Conservation (phyloP, 2,329 filamentous ascomycete species). For the Colletotrichum theobromicola region DNA sequence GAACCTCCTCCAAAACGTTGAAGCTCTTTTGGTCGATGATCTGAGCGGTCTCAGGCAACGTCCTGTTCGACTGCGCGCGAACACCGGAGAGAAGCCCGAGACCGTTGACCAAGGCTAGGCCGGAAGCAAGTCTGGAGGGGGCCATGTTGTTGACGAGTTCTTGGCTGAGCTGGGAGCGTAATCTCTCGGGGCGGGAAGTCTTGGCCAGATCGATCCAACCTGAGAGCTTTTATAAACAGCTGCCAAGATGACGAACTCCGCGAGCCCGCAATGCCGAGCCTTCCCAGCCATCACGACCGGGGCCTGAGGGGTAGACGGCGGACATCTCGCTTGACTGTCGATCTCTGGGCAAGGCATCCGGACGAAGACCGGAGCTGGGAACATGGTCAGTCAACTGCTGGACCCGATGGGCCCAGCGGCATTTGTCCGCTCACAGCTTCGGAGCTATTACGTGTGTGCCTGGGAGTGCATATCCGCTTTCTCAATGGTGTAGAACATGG, state of each 20-base stretch:
- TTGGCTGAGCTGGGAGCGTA: neutral
- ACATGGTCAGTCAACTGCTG: neutral
- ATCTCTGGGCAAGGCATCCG: neutral
- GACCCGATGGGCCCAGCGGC: neutral
- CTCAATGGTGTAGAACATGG: neutral
- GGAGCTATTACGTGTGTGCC: neutral
- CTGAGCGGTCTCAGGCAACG: slow-evolving; percentile 34
- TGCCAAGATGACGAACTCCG: neutral
- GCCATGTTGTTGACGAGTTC: neutral
- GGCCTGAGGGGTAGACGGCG: neutral
- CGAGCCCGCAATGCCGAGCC: neutral
- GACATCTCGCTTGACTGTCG: neutral
- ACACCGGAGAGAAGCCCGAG: neutral
- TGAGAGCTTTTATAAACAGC: neutral
- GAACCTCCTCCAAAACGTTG: slow-evolving; percentile 44
- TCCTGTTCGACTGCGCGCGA: slow-evolving; percentile 19
- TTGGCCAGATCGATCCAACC: neutral
- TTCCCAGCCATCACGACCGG: neutral
- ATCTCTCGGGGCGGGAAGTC: neutral
- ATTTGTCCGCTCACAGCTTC: neutral
- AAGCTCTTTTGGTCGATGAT: slow-evolving; percentile 49
- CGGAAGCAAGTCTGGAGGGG: neutral
- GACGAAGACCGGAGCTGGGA: neutral
- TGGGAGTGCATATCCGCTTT: neutral
- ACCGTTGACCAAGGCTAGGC: slow-evolving; percentile 27